Base-by-base conservation (phyloP, 2,329 filamentous ascomycete genomes). In the Phoma sp. region DNA sequence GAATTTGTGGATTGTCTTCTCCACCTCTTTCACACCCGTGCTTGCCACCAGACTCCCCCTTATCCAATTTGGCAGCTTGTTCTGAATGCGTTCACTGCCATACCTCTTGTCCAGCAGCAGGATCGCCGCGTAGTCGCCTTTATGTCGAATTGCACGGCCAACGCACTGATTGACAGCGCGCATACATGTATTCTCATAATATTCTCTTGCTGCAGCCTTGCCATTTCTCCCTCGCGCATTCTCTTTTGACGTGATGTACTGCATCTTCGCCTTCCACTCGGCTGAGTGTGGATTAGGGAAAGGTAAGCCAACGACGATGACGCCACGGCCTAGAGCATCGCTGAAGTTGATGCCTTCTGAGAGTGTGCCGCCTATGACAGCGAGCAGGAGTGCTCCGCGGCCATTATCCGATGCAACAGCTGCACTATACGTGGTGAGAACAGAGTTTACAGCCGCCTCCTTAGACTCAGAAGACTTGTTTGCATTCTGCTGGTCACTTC, bases 281-380 rank as follows among this genome's bases (percentile, higher is more conserved):
- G 92, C 87, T 9, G 90, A 92, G 63, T 90, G 86, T 47, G 92
- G 87, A 65, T 98, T 99, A 0, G 95, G 92, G 64, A 96, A 99
- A 0, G 95, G 95, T 4, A 99, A 79, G 0, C 95, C 95, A 12
- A 98, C 85, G n/a, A 98, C 89, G 12, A 96, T 80, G 7, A 99
- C 92, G 47, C 91, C 93, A 21, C 95, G 87, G 1, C 95, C 95
- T 0, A 99, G 85, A 3, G 84, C 82, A 76, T 99, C 93, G 0
- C 91, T 93, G 78, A 99, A 99, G 76, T 99, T 99, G 78, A 99
- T 99, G 61, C 95, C 95, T 76, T 99, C 95, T 53, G 91, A 96
- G 77, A 99, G 88, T 63, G 93, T 96, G 12, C 95, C 95, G 48
- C 93, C 93, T 2, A 99, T 89, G 3, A 99, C 93, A 47, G 92